Conservation (phyloP, 768 basidiomycete species). For the Suillus decipiens region DNA sequence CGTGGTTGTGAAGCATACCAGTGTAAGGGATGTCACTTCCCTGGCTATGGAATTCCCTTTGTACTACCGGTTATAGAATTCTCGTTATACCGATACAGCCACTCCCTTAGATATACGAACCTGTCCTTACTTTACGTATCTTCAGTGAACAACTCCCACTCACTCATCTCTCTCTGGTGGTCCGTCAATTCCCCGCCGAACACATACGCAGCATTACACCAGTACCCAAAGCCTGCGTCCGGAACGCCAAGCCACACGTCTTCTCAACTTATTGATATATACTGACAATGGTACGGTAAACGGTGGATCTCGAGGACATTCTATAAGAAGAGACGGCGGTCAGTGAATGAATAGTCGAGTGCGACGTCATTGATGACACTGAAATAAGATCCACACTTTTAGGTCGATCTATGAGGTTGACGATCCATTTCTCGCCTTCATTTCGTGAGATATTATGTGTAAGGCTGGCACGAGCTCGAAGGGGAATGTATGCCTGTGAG, state of each 20-base stretch:
- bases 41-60: too few relatives aligned
- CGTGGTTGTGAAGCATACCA: constrained; percentile 44
- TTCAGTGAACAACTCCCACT: too few relatives aligned
- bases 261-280: constrained; percentile 94
- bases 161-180: too few relatives aligned
- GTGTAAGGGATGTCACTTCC: too few relatives aligned
- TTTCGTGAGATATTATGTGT: constrained; percentile 90
- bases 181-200: too few relatives aligned
- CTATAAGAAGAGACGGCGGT: constrained; percentile 39
- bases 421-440: constrained; percentile 99
- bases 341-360: constrained; percentile 13
- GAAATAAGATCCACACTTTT: constrained; percentile 52
- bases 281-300: constrained; percentile 83
- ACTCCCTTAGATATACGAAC: too few relatives aligned
- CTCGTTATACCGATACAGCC: too few relatives aligned
- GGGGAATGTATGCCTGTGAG: too few relatives aligned
- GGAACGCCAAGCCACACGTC: constrained; percentile 87
- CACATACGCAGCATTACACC: too few relatives aligned
- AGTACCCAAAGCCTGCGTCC: constrained; percentile 87
- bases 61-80: too few relatives aligned
- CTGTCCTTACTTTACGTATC: too few relatives aligned
- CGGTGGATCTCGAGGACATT: constrained; percentile 97
- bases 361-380: background rate
- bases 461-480: too few relatives aligned
- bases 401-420: constrained; percentile 99